Base-by-base conservation (phyloP, 2,329 filamentous ascomycete genomes). In the Arthrinium phaeospermum region DNA sequence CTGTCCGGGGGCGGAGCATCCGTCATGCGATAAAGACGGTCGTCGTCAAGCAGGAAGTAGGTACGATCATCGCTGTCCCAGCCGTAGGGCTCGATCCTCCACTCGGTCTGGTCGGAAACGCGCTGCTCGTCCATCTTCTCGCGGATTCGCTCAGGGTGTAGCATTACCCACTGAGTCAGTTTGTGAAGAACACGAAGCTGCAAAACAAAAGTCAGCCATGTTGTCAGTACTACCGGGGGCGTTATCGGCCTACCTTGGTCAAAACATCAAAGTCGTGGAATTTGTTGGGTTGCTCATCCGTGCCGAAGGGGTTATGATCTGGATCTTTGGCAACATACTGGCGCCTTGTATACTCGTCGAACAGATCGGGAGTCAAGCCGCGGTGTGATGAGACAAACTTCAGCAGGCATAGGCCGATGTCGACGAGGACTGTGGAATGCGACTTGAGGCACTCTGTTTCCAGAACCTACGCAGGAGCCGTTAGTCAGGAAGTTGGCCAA, bases 341-440 rank as follows among this genome's bases (percentile, higher is more conserved):
- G 73, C 95, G 92, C 77, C 95, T 91, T 46, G 95, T 93, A 80
- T 98, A 98, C 79, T 98, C 95, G 80, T 98, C 95, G 77, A 98
- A 97, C 68, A 96, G 92, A 4, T 97, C 95, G 70, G 87, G 90
- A 1, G 93, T 97, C 68, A 98, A 86, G 75, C 95, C 95, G 75
- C 95, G 92, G 85, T 98, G 95, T 73, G 95, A 98, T 45, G 96
- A 98, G 69, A 98, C 92, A 80, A 93, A 95, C 87, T 98, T 98
- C 73, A 98, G 90, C 27, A 98, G 87, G 71, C 93, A 91, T 67
- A 99, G 88, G 47, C 94, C 96, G 77, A 98, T 94, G 71, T 96
- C 91, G 73, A 92, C 86, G 24, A 99, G 87, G 75, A 92, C 89
- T 64, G 90, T 88, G 1, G 95, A 97, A 45, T 91, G 86, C 24